Base-by-base conservation (phyloP, 2,329 filamentous ascomycete genomes). In the Arthrobotrys megalospora region DNA sequence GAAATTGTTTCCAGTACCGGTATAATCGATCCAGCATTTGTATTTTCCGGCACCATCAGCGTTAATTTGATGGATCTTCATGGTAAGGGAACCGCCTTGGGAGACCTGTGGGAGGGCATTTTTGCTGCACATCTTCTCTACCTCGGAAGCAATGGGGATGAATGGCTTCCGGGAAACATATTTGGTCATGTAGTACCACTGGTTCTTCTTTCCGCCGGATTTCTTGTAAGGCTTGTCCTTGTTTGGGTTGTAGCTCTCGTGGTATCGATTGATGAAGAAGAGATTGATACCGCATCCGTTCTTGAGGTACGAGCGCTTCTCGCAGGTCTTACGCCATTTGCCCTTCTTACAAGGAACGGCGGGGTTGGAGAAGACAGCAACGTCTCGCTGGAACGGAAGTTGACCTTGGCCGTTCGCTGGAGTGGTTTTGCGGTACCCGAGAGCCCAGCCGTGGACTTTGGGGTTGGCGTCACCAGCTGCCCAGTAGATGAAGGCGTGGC, bases 1-100 rank as follows among this genome's bases (percentile, higher is more conserved):
- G 32, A 32, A 64, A 19, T 85, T 82, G 60, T 85, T 82, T n/a
- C 86, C 89, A 1, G 88, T 89, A 67, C 86, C 90, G 73, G 89
- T 88, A 66, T 85, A 84, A 81, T 90, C 90, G 82, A 91, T 89
- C 86, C 89, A 89, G 19, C 64, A 67, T 7, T 53, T 24, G 32
- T 67, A 67, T 6, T 48, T 34, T 10, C 64, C 64, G 7, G 48
- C 48, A 28, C 64, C 64, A 16, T 67, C 64, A 2, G 32, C 64
- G 34, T 67, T 67, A 6, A 67, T 43, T 21, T 52, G 48, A 24
- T 28, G 50, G 34, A 67, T 55, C 6, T 41, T 67, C 34, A 47
- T 47, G 2, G n/a, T 16, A 6, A 63, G 11, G 8, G 19, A 28
- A 1, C 58, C 58, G 14, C 58, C 38, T 14, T 34, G 36, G 3